Evolutionary conservation across 163 green algal species (phyloP).

Genomic region (Chlorella variabilis): DNA sequence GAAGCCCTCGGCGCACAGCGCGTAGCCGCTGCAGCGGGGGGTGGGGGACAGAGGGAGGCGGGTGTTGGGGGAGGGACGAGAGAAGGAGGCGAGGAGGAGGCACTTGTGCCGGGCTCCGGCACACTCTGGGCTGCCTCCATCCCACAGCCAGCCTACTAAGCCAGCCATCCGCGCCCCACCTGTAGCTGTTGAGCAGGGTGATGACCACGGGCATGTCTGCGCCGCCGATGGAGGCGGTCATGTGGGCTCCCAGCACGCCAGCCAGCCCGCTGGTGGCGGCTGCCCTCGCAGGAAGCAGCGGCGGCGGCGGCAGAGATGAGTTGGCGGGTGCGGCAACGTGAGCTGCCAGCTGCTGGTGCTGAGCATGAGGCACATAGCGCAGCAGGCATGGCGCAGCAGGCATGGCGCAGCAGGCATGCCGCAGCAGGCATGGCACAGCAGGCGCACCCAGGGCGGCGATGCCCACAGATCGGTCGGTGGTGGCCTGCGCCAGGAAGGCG

Average conservation of each 20-base stretch:
- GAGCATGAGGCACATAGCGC: no score
- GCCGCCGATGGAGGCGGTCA: constrained; percentile 89
- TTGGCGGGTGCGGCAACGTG: no score
- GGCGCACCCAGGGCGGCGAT: constrained; percentile 52
- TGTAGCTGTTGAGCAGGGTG: constrained; percentile 91
- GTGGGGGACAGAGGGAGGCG: not conserved
- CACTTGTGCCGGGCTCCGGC: no score
- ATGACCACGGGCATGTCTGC: constrained; percentile 96
- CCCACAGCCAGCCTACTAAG: not conserved
- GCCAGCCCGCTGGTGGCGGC: constrained; percentile 64
- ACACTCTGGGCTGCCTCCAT: no score
- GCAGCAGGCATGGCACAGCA: not conserved
- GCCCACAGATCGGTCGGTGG: constrained; percentile 47
- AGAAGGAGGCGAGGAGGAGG: not conserved
- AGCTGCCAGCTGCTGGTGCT: no score
- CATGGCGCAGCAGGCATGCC: not conserved
- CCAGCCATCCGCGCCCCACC: not conserved
- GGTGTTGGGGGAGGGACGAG: not conserved
- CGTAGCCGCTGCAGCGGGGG: constrained; percentile 76
- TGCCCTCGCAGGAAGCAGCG: constrained; percentile 1
- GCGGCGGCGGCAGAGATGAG: not conserved
- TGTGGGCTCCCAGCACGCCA: constrained; percentile 83
- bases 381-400: not conserved
- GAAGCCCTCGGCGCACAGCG: constrained; percentile 91
- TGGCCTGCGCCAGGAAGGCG: constrained; percentile 64